Evolutionary conservation across 768 basidiomycete species (phyloP), one percentile per base, ranked within the genome.

Genomic region (Tricholoma sp.): DNA sequence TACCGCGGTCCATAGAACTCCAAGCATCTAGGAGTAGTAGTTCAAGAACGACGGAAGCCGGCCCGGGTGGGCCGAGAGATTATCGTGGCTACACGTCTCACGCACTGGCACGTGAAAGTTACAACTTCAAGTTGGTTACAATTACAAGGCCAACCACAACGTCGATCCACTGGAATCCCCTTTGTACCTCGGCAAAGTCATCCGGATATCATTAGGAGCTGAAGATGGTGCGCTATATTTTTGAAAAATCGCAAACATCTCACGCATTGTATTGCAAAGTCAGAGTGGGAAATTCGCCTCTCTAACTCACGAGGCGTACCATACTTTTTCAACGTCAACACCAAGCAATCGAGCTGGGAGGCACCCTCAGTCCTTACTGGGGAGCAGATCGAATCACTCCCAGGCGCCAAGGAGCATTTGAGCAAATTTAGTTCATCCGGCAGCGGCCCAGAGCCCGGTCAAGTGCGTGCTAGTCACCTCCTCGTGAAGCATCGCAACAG

Each of bases 381-480:
- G 12, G 85, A 87, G 0, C 70, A 95, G 62, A 71, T 90, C 63
- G 59, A 72, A 1, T 53, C 72, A 3, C 79, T 97, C 9, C 85
- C 90, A 2, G 92, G 91, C 0, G 89, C 88, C 16, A 67, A 83
- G 41, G 73, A 83, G 52, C 66, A 79, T 80, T 56, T 71, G 54
- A 63, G 60, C 32, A 55, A 50, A 18, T 34, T 34, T n/a, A 46
- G 29, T 6, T 46, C 52, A n/a, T 59, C 54, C 10, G 56, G 55
- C 16, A 41, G 57, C 32, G 67, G 67, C 29, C 64, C 64, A 11
- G 69, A 66, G 27, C 65, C 76, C 16, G 78, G 74, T 18, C 79
- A 89, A 71, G 91, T 97, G 37, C 83, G 93, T 51, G 96, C 94
- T n/a, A 94, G 92, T 67, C 97, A 99, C 76, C 77, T 99, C 59